Conservation (phyloP, 352 stramenopile genomes). For the Globisporangium parvum region DNA sequence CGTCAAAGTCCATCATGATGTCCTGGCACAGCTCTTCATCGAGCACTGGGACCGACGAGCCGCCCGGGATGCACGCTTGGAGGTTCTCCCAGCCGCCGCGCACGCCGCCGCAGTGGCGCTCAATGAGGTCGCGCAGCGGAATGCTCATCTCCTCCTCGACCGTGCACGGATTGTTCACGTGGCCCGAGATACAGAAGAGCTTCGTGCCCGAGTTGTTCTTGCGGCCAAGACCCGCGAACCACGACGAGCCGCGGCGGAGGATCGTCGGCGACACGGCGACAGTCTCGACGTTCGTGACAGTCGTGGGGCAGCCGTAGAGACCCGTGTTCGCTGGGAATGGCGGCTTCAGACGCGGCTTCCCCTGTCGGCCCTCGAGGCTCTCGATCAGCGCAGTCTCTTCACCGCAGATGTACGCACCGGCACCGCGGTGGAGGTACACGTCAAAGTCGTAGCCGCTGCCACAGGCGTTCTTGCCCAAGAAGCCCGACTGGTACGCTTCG, state of each 20-base stretch:
- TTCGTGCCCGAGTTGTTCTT: slow-evolving; percentile 99
- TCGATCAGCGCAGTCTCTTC: slow-evolving; percentile 99
- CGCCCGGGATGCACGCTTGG: slow-evolving; percentile 96
- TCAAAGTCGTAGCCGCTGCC: slow-evolving; percentile 99
- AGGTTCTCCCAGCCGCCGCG: slow-evolving; percentile 98
- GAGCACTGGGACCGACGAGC: slow-evolving; percentile 95
- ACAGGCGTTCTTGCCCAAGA: slow-evolving; percentile 96
- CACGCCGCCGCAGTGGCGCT: slow-evolving; percentile 98
- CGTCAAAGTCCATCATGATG: slow-evolving; percentile 99
- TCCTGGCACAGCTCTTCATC: slow-evolving; percentile 93
- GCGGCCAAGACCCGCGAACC: slow-evolving; percentile 96
- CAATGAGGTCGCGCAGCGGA: slow-evolving; percentile 96
- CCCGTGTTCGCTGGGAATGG: slow-evolving; percentile 99
- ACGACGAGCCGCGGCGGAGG: slow-evolving; percentile 92
- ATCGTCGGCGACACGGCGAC: slow-evolving; percentile 98
- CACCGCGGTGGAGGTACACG: slow-evolving; percentile 98
- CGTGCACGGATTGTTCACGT: slow-evolving; percentile 99
- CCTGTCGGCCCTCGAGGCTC: slow-evolving; percentile 96
- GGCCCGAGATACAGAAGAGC: slow-evolving; percentile 99
- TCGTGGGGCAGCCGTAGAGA: slow-evolving; percentile 98
- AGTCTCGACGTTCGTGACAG: slow-evolving; percentile 99
- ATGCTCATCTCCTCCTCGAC: slow-evolving; percentile 99
- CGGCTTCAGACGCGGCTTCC: slow-evolving; percentile 98
- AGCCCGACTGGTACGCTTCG: slow-evolving; percentile 96
- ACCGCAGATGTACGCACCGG: slow-evolving; percentile 99